Base-by-base conservation (phyloP, 2,329 filamentous ascomycete genomes). In the Botrytis paeoniae region DNA sequence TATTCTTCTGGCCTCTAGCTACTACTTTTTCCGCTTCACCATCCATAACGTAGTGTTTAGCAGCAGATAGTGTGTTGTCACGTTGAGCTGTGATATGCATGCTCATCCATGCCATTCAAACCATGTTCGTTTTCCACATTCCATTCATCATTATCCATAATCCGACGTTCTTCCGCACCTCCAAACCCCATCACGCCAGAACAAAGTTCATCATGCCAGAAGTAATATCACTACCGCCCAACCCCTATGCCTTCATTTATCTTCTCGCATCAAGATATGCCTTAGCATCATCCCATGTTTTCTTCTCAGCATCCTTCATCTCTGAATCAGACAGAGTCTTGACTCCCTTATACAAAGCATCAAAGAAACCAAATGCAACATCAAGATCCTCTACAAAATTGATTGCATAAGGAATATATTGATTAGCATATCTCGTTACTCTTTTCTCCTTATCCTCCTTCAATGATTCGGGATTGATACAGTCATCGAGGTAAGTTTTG, bases 401-500 rank as follows among this genome's bases (percentile, higher is more conserved):
- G 57, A 86, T 85, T 18, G 89, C 88, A 77, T 85, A 87, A 2
- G 89, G 89, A n/a, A 91, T 85, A 73, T 75, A 79, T 81, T 74
- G 85, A 78, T 90, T 91, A 10, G 82, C 81, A n/a, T 82, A 75
- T 73, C 86, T 85, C 73, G 86, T 85, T 6, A 78, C 76, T 57
- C 51, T 57, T 57, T 29, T 57, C 35, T 82, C 81, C 65, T 85
- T 84, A 71, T 82, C 79, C 70, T 87, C 85, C 4, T 82, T 82
- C 16, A 87, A 85, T 74, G 92, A 87, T 14, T 85, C 83, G 32
- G 86, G 85, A 69, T 89, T 83, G 25, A 86, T 87, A 66, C 94
- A 85, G 73, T 94, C 92, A 77, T 94, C 92, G 35, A 94, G 86
- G 80, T 93, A 93, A 14, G 92, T 93, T 82, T 94, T 93, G 59